Evolutionary conservation across 148 eudicot genomes (phyloP).

Genomic region (Arbutus unedo): DNA sequence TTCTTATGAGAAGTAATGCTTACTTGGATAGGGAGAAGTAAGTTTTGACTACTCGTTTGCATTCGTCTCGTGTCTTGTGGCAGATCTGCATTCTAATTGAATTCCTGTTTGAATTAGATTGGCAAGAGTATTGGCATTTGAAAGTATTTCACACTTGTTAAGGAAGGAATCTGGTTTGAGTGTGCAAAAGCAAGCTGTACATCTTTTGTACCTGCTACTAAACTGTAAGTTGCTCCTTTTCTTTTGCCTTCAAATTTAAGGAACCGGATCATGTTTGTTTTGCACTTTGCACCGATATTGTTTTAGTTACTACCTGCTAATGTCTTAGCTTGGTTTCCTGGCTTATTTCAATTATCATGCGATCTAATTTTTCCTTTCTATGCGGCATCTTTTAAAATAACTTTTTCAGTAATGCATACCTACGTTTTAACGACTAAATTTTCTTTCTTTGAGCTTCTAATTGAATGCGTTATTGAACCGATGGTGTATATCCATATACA

Average conservation of each 20-base stretch:
- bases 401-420: too few species aligned
- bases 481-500: too few species aligned
- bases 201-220: slow-evolving; percentile 63
- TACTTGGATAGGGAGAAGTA: slow-evolving; percentile 70
- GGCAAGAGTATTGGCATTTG: slow-evolving; percentile 46
- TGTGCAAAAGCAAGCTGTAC: slow-evolving; percentile 69
- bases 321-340: slow-evolving; percentile 1
- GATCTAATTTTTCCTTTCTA: background rate
- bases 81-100: slow-evolving; percentile 7
- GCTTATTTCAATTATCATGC: background rate
- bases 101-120: slow-evolving; percentile 46
- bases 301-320: background rate
- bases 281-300: background rate
- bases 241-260: background rate
- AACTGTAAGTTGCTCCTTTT: slow-evolving; percentile 57
- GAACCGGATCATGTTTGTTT: background rate
- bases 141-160: slow-evolving; percentile 54
- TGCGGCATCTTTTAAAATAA: too few species aligned
- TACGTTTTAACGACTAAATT: too few species aligned
- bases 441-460: too few species aligned
- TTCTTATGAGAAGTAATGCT: slow-evolving; percentile 49
- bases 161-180: slow-evolving; percentile 59
- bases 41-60: slow-evolving; percentile 26
- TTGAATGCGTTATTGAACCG: too few species aligned
- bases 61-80: slow-evolving; percentile 7